These are phyloP conservation scores for Fermentozyma sake DNA, from an alignment of 1,139 yeast species.

Conservation along the genomic window DNA sequence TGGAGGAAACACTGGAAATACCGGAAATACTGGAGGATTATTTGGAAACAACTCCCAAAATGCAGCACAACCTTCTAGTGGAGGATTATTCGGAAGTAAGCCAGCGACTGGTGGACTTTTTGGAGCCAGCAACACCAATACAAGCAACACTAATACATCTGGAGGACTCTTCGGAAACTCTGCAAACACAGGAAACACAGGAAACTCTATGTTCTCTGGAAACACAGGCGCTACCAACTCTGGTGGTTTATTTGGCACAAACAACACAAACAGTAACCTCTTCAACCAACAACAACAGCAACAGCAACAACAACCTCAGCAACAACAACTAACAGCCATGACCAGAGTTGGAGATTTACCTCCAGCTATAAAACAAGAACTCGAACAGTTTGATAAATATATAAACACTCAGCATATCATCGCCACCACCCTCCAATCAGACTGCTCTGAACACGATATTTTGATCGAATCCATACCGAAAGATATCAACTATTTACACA, in stretches of 20 bases:
- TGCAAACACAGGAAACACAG: slow-evolving; percentile 5
- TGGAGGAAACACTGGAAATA: slow-evolving; percentile 7
- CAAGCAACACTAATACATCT: background rate
- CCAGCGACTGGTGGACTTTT: slow-evolving; percentile 6
- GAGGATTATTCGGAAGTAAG: slow-evolving; percentile 10
- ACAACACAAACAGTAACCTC: slow-evolving; percentile 2
- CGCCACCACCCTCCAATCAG: slow-evolving; percentile 71
- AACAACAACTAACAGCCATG: slow-evolving; percentile 65
- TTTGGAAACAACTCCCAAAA: slow-evolving; percentile 9
- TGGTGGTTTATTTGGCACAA: slow-evolving; percentile 12
- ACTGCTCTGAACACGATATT: slow-evolving; percentile 60
- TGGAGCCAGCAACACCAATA: slow-evolving; percentile 4
- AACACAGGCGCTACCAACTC: slow-evolving; percentile 5
- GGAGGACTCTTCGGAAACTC: slow-evolving; percentile 8
- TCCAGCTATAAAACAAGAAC: slow-evolving; percentile 61
- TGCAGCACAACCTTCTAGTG: slow-evolving; percentile 13
- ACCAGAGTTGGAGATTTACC: slow-evolving; percentile 88
- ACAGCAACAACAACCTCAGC: slow-evolving; percentile 32
- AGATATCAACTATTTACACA: slow-evolving; percentile 69
- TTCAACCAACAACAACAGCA: slow-evolving; percentile 11
- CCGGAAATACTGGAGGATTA: slow-evolving; percentile 7
- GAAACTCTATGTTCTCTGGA: slow-evolving; percentile 10
- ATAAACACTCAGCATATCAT: slow-evolving; percentile 80
- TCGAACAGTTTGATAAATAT: slow-evolving; percentile 79
- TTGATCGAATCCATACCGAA: slow-evolving; percentile 77